phyloP scores from a whole-genome alignment of 768 basidiomycete species.

The Agrocybe chaxingu region DNA sequence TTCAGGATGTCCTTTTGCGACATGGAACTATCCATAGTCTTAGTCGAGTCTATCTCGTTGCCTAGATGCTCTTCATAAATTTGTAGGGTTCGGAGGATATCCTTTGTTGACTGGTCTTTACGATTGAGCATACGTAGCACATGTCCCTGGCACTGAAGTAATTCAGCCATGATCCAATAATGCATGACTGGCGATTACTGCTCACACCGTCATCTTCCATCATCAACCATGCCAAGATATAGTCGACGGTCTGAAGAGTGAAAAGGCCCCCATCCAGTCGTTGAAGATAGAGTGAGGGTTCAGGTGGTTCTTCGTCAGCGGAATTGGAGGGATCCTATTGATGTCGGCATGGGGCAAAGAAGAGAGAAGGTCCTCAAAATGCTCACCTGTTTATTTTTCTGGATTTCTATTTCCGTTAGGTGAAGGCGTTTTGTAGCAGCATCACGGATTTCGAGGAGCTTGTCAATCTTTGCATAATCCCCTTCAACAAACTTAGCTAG shows the following conservation, averaged over 20 bases:
- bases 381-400: conserved; percentile 61
- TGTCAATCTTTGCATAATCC: conserved; percentile 93
- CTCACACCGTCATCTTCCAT: conserved; percentile 99
- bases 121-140: conserved; percentile 71
- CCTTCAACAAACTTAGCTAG: conserved; percentile 92
- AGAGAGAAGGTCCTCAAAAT: neutral
- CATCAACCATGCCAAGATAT: conserved; percentile 89
- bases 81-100: conserved; percentile 69
- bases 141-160: conserved; percentile 73
- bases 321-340: conserved; percentile 30
- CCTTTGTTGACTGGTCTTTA: conserved; percentile 64
- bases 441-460: conserved; percentile 85
- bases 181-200: conserved; percentile 5
- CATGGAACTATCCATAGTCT: conserved; percentile 34
- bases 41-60: conserved; percentile 24
- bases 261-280: conserved; percentile 86
- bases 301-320: conserved; percentile 49
- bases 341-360: neutral
- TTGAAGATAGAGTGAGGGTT: conserved; percentile 81
- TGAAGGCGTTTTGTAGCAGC: conserved; percentile 58
- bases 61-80: conserved; percentile 75
- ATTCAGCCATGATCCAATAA: conserved; percentile 1
- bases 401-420: conserved; percentile 63
- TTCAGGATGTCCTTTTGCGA: conserved; percentile 68
- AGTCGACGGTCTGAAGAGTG: conserved; percentile 88